phyloP scores from a whole-genome alignment of 1,284 basidiomycete genomes.

The Heterobasidion irregulare region DNA sequence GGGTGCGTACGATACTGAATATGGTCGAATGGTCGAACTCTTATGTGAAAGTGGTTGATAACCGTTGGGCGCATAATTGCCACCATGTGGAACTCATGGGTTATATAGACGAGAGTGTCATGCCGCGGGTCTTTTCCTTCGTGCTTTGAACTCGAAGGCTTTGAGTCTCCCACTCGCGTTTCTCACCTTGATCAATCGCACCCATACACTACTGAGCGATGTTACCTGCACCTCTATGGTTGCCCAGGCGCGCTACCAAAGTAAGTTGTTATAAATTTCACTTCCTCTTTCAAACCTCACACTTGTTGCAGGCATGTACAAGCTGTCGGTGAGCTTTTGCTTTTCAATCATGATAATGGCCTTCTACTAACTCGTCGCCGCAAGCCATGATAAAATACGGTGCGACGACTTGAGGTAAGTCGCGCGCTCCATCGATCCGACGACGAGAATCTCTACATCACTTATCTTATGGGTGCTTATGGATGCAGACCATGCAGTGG shows the following conservation, averaged over 20 bases:
- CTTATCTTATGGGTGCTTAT: no score
- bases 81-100: no score
- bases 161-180: background rate
- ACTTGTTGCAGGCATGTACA: constrained; percentile 1
- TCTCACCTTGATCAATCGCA: no score
- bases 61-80: no score
- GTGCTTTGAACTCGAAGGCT: no score
- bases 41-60: background rate
- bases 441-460: no score
- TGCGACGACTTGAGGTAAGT: constrained; percentile 3
- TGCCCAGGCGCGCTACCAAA: constrained; percentile 27
- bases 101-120: no score
- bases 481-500: constrained; percentile 35
- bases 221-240: background rate
- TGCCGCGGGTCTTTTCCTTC: no score
- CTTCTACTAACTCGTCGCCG: background rate
- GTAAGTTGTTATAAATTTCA: background rate
- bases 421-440: background rate
- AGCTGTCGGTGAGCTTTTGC: constrained; percentile 1
- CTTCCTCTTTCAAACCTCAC: background rate
- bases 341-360: background rate
- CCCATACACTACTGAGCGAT: background rate
- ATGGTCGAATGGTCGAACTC: background rate
- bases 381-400: constrained; percentile 2
- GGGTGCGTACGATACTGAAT: background rate